Evolutionary conservation across 75 land plant species (phyloP), one percentile per base, ranked within the genome.

Genomic region (Cryptomeria japonica): DNA sequence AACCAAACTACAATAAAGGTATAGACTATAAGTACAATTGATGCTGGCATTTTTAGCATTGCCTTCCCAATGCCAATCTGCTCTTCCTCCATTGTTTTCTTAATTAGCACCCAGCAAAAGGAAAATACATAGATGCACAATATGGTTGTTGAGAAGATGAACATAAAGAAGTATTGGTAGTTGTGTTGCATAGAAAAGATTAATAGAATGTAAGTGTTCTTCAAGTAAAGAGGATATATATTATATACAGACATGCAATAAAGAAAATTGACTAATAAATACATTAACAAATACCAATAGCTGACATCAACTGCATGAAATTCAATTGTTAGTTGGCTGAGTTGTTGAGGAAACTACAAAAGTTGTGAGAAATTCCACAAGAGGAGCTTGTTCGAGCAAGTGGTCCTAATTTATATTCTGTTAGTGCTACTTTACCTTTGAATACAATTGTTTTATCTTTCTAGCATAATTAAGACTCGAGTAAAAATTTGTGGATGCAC

Each of bases 141-240:
- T 6, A 91, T 3, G 39, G 95, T 93, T 61, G 97, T 88, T 38
- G 96, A 91, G 37, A 88, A 93, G 44, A 96, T 89, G 70, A 96
- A 96, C 93, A 94, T 90, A 86, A 93, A 93, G 46, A 96, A 96
- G 89, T 91, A 96, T n/a, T 93, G 89, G 55, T 96, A 96, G 82
- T 96, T 96, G 28, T 96, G 88, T 96, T 96, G 96, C 88, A 61
- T 3, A 90, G 36, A 34, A 88, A 90, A 19, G 53, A 88, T 75
- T n/a, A 83, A 87, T 8, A 87, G 10, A 36, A 19, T 38, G 37
- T 77, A 38, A 87, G 87, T 64, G 86, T 38, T 9, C 86, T 73
- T 46, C 32, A n/a, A 85, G 37, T 3, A 73, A n/a, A 38, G 19
- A 22, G 72, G 84, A 86, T 34, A 80, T n/a, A n/a, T 28, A 84